Evolutionary conservation across 352 stramenopile genomes (phyloP).

Genomic region (Globisporangium acanthophoron): DNA sequence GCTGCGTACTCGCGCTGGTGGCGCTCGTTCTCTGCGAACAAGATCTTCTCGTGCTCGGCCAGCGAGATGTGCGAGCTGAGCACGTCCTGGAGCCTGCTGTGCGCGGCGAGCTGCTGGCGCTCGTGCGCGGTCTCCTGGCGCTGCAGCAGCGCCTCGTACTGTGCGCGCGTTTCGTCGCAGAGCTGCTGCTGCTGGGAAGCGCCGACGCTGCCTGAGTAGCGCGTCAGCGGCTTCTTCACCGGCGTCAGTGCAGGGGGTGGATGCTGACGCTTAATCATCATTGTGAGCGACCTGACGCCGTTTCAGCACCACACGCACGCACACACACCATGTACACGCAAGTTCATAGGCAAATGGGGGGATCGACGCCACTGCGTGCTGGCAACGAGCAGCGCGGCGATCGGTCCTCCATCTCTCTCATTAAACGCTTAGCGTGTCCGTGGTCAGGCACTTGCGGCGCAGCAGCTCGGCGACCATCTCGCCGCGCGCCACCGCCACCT

Average conservation of each 20-base stretch:
- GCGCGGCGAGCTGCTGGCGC: conserved; percentile 30
- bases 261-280: background rate
- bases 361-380: background rate
- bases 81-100: conserved; percentile 37
- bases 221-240: conserved; percentile 25
- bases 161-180: conserved; percentile 46
- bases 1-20: conserved; percentile 22
- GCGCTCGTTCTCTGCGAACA: conserved; percentile 17
- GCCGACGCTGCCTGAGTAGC: background rate
- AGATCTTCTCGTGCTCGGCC: conserved; percentile 39
- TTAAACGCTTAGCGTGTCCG: conserved; percentile 60
- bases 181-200: conserved; percentile 21
- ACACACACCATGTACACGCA: background rate
- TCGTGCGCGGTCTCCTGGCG: conserved; percentile 38
- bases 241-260: conserved; percentile 1
- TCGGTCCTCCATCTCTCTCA: background rate
- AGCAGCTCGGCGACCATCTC: conserved; percentile 74
- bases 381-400: background rate
- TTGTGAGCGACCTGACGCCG: background rate
- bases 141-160: conserved; percentile 47
- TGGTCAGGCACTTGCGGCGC: conserved; percentile 61
- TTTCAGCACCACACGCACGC: background rate
- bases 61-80: conserved; percentile 44
- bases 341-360: background rate
- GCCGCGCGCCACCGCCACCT: conserved; percentile 67